Base-by-base conservation (phyloP, 352 stramenopile genomes). In the Achlya hypogyna region DNA sequence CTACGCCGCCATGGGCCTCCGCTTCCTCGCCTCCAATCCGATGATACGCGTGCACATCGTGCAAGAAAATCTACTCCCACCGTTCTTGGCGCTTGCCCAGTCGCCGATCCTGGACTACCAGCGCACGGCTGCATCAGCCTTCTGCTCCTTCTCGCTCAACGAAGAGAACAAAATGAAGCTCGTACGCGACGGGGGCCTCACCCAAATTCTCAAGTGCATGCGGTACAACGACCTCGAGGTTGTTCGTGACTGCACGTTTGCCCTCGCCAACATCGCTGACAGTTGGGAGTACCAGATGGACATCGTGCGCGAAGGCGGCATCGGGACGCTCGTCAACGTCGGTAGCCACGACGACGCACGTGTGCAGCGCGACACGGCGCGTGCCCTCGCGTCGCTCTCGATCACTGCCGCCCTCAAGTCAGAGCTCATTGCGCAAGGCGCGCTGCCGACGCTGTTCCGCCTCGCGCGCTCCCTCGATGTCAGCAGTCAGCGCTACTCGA, bases 141-240 rank as follows among this genome's bases (percentile, higher is more conserved):
- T 99, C 45, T 86, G 93, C 10, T 96, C 84, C 62, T 96, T 96
- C 59, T 95, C 84, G 16, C 74, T 96, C 0, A 95, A 97, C 60
- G 84, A 98, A 72, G 88, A 96, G 68, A 98, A 97, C 72, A 96
- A 97, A 59, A 74, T 93, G 29, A 92, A 97, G 71, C 80, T 99
- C n/a, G 86, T 98, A 29, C 88, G 87, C 47, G 87, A 98, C 65
- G 91, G 89, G 28, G 94, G 84, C 9, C 78, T 98, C 54, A 68
- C 76, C 16, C 81, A 96, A 63, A 93, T 98, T 40, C 78, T 99
- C 6, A 72, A 79, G 34, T 95, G 95, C 64, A 96, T 90, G 59
- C 73, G 87, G 8, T 96, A 93, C 69, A 72, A 89, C 12, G 95
- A 99, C 73, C 75, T 98, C 14, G 81, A 96, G 70, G 90, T 98